Evolutionary conservation across 352 stramenopile genomes (phyloP), one percentile per base, ranked within the genome.

Genomic region (Pythium volutum): DNA sequence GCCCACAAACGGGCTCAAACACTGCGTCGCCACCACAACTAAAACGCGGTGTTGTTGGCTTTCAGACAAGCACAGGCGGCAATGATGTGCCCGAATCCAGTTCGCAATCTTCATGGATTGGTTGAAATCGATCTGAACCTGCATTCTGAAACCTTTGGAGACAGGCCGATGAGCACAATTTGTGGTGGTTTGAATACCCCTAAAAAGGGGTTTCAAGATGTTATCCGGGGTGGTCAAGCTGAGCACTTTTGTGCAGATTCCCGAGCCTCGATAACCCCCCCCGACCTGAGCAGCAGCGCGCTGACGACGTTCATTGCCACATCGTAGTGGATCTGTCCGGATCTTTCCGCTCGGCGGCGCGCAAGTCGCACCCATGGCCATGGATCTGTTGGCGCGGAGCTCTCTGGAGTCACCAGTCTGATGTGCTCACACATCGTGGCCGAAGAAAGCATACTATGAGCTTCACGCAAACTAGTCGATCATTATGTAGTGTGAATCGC

Each of bases 361-460:
- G 36, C 18, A 16, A 16, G 11, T 42, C 36, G 36, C 18, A n/a
- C n/a, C n/a, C n/a, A n/a, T n/a, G n/a, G n/a, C n/a, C n/a, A n/a
- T 20, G 11, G 36, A 43, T 20, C 36, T 20, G 36, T 22, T 16
- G 36, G 36, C 36, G 0, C 16, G n/a, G 36, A 43, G 11, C 14
- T 20, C 18, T 43, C 36, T 43, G 7, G 45, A 23, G 25, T 15
- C 23, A 2, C 25, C 25, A 18, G 12, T 18, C 47, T 54, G 47
- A 54, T 54, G 27, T 54, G 47, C 16, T 41, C 27, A 54, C 27
- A 54, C 27, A n/a, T 5, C 9, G 47, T 42, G 47, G 27, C 47
- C 47, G 41, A 39, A 26, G 45, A 51, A 16, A 51, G 45, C 45
- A 51, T 18, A 6, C 42, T 15, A 4, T 11, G 20, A 27, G 4